These are phyloP conservation scores for Saccharomyces paradoxus DNA, from an alignment of 805 yeast species.

Conservation along the genomic window DNA sequence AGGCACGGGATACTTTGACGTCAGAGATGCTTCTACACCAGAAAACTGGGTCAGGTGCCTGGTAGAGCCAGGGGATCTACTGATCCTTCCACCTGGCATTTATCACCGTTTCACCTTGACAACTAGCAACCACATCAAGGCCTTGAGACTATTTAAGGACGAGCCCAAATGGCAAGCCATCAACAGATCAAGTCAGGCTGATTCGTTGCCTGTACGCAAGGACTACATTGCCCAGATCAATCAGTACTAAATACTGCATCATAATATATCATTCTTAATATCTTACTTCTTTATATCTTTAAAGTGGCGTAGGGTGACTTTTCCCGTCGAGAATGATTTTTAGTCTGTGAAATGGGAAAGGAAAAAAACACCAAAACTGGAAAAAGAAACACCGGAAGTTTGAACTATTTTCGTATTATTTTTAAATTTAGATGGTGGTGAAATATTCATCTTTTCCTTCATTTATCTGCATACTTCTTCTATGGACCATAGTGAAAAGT, in stretches of 20 bases:
- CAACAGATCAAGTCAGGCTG: constrained; percentile 49
- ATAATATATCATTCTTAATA: background rate
- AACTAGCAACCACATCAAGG: constrained; percentile 53
- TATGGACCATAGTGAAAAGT: background rate
- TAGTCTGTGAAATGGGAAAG: background rate
- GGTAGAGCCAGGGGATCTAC: constrained; percentile 52
- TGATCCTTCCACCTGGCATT: constrained; percentile 83
- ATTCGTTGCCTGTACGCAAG: constrained; percentile 37
- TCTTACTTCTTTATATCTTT: background rate
- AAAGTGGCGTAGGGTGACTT: background rate
- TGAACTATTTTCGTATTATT: background rate
- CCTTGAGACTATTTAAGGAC: constrained; percentile 79
- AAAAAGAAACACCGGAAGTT: background rate
- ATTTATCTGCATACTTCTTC: background rate
- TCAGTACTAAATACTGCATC: background rate
- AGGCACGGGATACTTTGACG: constrained; percentile 90
- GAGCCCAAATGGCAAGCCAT: constrained; percentile 96
- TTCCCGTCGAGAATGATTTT: background rate
- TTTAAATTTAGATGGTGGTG: background rate
- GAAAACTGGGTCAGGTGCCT: constrained; percentile 67
- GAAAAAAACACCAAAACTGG: background rate
- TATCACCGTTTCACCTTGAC: constrained; percentile 88
- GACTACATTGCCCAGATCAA: constrained; percentile 34
- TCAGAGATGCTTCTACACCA: constrained; percentile 47
- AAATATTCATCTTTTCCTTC: background rate